Evolutionary conservation across 805 yeast genomes (phyloP).

Genomic region (Nakazawaea ishiwadae): DNA sequence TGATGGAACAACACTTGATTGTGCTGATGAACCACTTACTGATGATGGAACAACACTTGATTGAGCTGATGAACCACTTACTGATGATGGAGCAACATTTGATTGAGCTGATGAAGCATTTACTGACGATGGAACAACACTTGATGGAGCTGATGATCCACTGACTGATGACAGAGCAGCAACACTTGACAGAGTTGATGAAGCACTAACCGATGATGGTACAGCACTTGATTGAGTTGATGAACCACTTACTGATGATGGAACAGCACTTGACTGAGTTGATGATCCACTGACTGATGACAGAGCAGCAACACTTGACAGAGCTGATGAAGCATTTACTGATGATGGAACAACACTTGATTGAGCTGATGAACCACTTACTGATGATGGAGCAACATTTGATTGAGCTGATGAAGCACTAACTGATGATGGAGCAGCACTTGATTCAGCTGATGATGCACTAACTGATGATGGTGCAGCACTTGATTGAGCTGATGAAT

Average conservation of each 20-base stretch:
- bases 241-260: no score
- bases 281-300: no score
- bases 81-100: not conserved
- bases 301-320: not conserved
- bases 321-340: not conserved
- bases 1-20: no score
- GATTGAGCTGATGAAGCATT: not conserved
- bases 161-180: not conserved
- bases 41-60: not conserved
- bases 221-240: not conserved
- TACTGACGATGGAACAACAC: not conserved
- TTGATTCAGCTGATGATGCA: not conserved
- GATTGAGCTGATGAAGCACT: not conserved
- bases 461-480: not conserved
- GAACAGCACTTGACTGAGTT: no score
- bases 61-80: not conserved
- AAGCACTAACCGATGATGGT: not conserved
- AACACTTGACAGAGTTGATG: not conserved
- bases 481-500: not conserved
- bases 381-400: not conserved
- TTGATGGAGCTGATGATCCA: not conserved
- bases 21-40: no score
- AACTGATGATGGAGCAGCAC: not conserved
- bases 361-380: not conserved
- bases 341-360: not conserved